phyloP scores from a whole-genome alignment of 176 grass and related monocot species.

The Musa acuminata region DNA sequence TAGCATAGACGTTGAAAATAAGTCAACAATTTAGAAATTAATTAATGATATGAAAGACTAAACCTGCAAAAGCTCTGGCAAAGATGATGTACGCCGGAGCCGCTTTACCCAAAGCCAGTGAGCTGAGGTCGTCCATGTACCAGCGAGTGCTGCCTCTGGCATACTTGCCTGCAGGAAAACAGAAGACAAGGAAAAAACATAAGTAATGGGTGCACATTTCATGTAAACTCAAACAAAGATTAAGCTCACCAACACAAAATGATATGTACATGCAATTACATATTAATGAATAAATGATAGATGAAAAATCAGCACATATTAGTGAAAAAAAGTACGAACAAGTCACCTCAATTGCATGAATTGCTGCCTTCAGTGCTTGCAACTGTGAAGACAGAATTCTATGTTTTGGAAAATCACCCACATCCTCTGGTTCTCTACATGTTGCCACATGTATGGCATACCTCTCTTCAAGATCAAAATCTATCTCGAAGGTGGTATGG shows the following conservation, averaged over 20 bases:
- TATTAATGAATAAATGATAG: background rate
- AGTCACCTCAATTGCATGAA: constrained; percentile 87
- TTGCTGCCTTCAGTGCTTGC: constrained; percentile 87
- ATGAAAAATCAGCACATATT: background rate
- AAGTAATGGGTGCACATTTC: background rate
- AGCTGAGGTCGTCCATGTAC: constrained; percentile 82
- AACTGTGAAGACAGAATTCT: constrained; percentile 71
- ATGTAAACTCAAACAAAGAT: no score
- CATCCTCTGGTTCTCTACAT: constrained; percentile 56
- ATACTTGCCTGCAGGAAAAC: constrained; percentile 51
- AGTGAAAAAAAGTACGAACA: background rate
- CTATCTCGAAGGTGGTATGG: constrained; percentile 83
- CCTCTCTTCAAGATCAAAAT: constrained; percentile 95
- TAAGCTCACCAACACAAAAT: no score
- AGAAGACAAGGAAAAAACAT: background rate
- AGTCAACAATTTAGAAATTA: background rate
- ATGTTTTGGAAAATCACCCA: constrained; percentile 45
- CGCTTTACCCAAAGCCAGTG: constrained; percentile 94
- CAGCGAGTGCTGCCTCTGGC: constrained; percentile 61
- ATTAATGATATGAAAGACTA: background rate
- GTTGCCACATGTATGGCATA: constrained; percentile 77
- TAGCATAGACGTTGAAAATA: background rate
- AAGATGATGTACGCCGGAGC: constrained; percentile 66
- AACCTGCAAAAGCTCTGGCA: constrained; percentile 90
- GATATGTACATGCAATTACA: background rate